phyloP scores from a whole-genome alignment of 2,329 filamentous ascomycete species.

The Biscogniauxia marginata region DNA sequence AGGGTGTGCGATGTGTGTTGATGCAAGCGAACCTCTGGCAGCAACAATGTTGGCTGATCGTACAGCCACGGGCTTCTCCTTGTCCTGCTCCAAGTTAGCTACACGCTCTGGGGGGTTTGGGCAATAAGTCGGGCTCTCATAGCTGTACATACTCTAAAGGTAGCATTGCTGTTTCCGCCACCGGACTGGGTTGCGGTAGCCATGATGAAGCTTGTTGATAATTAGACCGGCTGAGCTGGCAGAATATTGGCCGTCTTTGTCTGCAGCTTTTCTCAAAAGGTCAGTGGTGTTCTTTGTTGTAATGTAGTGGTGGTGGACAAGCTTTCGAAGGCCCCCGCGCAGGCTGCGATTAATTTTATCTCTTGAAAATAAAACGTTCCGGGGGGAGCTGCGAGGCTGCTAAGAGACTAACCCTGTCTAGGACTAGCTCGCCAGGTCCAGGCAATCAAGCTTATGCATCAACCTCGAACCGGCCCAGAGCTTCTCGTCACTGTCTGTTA shows the following conservation, averaged over 20 bases:
- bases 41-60: conserved; percentile 96
- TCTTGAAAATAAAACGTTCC: conserved; percentile 21
- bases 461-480: conserved; percentile 15
- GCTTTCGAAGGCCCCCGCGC: too few relatives aligned
- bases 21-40: conserved; percentile 79
- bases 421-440: conserved; percentile 19
- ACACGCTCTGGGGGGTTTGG: conserved; percentile 1
- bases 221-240: background rate
- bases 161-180: conserved; percentile 47
- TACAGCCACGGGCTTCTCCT: conserved; percentile 98
- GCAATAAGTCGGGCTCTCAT: conserved; percentile 1
- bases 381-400: conserved; percentile 33
- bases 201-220: too few relatives aligned
- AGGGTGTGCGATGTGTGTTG: conserved; percentile 16
- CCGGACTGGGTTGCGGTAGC: conserved; percentile 44
- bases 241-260: too few relatives aligned
- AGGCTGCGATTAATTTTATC: conserved; percentile 23
- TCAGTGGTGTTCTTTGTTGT: background rate
- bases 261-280: too few relatives aligned
- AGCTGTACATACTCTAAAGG: conserved; percentile 52
- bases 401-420: conserved; percentile 9
- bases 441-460: conserved; percentile 33
- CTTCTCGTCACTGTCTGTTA: conserved; percentile 11
- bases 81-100: conserved; percentile 53
- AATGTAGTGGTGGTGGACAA: background rate